A percentile compares a stretch with the other conserved stretches of the same genome.
phyloP scores from a whole-genome alignment of 2,329 filamentous ascomycete species.

The Penicillium sp. region DNA sequence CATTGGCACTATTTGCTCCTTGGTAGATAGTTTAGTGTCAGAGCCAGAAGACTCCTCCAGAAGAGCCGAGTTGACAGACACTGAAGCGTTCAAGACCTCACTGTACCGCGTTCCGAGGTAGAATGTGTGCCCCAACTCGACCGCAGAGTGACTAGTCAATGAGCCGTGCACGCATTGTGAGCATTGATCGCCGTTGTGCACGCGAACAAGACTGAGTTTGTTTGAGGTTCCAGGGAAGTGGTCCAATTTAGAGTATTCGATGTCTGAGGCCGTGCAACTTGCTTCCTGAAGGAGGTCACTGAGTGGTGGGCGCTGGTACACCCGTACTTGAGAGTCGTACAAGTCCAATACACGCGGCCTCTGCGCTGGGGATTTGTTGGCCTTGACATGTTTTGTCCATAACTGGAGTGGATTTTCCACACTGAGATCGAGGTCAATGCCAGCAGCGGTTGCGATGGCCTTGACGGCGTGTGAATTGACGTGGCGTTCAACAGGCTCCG shows the following conservation, averaged over 20 bases:
- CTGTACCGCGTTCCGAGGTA: constrained; percentile 89
- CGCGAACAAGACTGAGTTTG: constrained; percentile 65
- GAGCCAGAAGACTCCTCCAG: constrained; percentile 15
- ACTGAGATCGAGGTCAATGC: constrained; percentile 70
- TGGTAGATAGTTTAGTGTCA: constrained; percentile 24
- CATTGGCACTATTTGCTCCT: constrained; percentile 56
- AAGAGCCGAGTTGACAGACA: constrained; percentile 49
- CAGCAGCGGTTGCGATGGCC: constrained; percentile 46
- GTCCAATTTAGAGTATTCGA: constrained; percentile 39
- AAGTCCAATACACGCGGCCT: constrained; percentile 40
- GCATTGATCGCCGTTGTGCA: constrained; percentile 70
- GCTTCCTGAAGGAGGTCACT: constrained; percentile 36
- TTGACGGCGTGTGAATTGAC: constrained; percentile 68
- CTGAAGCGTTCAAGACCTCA: constrained; percentile 66
- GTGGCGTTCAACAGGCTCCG: constrained; percentile 40
- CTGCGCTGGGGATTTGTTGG: constrained; percentile 26
- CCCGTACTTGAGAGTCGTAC: constrained; percentile 44
- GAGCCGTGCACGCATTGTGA: constrained; percentile 66
- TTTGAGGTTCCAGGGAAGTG: constrained; percentile 43
- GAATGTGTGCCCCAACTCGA: constrained; percentile 95
- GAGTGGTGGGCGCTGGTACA: constrained; percentile 42
- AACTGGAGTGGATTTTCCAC: constrained; percentile 61
- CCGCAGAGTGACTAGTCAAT: constrained; percentile 69
- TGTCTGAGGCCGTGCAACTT: constrained; percentile 29
- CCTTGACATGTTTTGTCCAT: constrained; percentile 51